Evolutionary conservation across 169 alveolate species (phyloP).

Genomic region (Amoebophrya sp.): DNA sequence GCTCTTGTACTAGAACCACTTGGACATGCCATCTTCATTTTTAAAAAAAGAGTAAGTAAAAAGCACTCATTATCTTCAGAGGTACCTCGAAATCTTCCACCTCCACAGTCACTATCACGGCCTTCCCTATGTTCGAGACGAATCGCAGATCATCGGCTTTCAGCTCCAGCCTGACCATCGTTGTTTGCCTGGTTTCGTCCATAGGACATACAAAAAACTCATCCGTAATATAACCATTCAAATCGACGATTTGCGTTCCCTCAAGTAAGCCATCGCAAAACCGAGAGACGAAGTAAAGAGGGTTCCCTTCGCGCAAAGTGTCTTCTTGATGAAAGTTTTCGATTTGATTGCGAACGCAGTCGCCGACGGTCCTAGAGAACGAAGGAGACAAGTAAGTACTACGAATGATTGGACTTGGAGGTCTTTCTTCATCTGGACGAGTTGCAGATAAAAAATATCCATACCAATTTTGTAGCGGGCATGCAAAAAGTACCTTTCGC

Average conservation of each 20-base stretch:
- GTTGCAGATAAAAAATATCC: too few species aligned
- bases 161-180: conserved; percentile 18
- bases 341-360: background rate
- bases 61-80: too few species aligned
- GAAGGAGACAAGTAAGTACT: too few species aligned
- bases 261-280: background rate
- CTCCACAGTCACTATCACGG: background rate
- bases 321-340: background rate
- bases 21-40: too few species aligned
- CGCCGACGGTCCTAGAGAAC: too few species aligned
- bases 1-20: too few species aligned
- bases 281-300: background rate
- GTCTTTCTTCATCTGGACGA: too few species aligned
- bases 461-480: too few species aligned
- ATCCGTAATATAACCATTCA: background rate
- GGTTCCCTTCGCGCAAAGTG: background rate
- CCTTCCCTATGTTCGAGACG: background rate
- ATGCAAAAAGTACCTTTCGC: too few species aligned
- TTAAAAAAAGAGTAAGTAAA: too few species aligned
- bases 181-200: background rate
- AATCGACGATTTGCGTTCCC: background rate
- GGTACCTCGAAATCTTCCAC: background rate
- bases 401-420: too few species aligned
- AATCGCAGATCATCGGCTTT: background rate
- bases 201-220: background rate